Percentiles rank a stretch among this genome's conserved stretches.
Conservation (phyloP, 805 yeast species). For the Candida ortonii region DNA sequence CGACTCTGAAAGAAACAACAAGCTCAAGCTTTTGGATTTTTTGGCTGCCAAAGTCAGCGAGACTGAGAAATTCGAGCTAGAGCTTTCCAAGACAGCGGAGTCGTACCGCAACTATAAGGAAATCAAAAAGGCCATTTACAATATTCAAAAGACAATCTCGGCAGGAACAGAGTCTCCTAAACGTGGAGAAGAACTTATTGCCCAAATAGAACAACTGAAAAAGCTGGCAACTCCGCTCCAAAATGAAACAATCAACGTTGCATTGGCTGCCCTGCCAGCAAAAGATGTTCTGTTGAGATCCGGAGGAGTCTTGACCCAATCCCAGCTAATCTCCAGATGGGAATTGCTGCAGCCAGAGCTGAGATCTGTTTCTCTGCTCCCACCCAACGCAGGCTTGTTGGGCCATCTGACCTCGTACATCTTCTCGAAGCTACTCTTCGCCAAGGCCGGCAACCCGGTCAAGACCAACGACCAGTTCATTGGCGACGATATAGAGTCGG, state of each 20-base stretch:
- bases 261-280: slow-evolving; percentile 45
- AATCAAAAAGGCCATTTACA: slow-evolving; percentile 43
- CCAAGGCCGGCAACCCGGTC: slow-evolving; percentile 72
- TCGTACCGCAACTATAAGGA: slow-evolving; percentile 36
- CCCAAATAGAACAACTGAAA: slow-evolving; percentile 36
- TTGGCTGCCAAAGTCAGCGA: slow-evolving; percentile 52
- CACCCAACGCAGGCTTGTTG: slow-evolving; percentile 92
- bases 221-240: slow-evolving; percentile 37
- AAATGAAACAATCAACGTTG: slow-evolving; percentile 35
- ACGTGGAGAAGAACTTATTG: slow-evolving; percentile 48
- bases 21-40: slow-evolving; percentile 65
- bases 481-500: slow-evolving; percentile 85
- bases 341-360: slow-evolving; percentile 77
- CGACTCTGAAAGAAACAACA: slow-evolving; percentile 73
- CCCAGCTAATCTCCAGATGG: slow-evolving; percentile 81
- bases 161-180: slow-evolving; percentile 37
- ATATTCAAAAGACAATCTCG: slow-evolving; percentile 39
- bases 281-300: slow-evolving; percentile 36
- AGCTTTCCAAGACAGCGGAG: slow-evolving; percentile 42
- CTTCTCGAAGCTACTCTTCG: slow-evolving; percentile 71
- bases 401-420: slow-evolving; percentile 83
- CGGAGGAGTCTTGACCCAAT: slow-evolving; percentile 67
- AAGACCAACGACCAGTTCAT: slow-evolving; percentile 29
- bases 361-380: slow-evolving; percentile 82
- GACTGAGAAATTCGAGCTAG: slow-evolving; percentile 52